Evolutionary conservation across 345 rosid genomes (phyloP).

Genomic region (Gossypium thurberi): DNA sequence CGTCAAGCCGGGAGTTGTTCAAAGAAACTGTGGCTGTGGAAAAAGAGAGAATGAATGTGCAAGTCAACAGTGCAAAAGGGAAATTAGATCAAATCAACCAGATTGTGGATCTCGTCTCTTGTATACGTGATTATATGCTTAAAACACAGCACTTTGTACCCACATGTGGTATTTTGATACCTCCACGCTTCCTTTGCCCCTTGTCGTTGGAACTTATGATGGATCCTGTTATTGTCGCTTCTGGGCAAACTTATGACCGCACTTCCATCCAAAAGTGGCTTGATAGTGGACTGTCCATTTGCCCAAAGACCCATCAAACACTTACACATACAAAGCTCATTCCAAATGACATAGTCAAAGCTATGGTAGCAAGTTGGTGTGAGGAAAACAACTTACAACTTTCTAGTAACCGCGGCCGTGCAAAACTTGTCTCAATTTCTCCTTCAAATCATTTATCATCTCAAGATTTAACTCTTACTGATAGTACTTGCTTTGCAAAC

Average conservation of each 20-base stretch:
- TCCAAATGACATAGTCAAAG: conserved; percentile 88
- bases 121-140: conserved; percentile 64
- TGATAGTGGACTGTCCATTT: conserved; percentile 63
- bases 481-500: conserved; percentile 41
- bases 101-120: conserved; percentile 48
- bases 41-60: conserved; percentile 53
- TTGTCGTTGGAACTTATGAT: conserved; percentile 82
- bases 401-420: conserved; percentile 23
- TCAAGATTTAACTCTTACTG: conserved; percentile 38
- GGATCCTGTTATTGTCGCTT: conserved; percentile 91
- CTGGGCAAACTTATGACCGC: conserved; percentile 94
- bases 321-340: conserved; percentile 71
- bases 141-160: conserved; percentile 46
- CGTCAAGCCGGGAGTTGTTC: conserved; percentile 56
- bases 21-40: conserved; percentile 81
- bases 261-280: conserved; percentile 84
- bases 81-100: conserved; percentile 35
- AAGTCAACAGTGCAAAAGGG: conserved; percentile 29
- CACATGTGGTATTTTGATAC: conserved; percentile 50
- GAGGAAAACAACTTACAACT: conserved; percentile 51
- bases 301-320: conserved; percentile 73
- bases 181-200: conserved; percentile 80
- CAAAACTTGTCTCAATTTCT: conserved; percentile 28
- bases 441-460: conserved; percentile 42
- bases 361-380: conserved; percentile 81